Conservation (phyloP, 495 filamentous ascomycete species). For the Penicillium coprophilum region DNA sequence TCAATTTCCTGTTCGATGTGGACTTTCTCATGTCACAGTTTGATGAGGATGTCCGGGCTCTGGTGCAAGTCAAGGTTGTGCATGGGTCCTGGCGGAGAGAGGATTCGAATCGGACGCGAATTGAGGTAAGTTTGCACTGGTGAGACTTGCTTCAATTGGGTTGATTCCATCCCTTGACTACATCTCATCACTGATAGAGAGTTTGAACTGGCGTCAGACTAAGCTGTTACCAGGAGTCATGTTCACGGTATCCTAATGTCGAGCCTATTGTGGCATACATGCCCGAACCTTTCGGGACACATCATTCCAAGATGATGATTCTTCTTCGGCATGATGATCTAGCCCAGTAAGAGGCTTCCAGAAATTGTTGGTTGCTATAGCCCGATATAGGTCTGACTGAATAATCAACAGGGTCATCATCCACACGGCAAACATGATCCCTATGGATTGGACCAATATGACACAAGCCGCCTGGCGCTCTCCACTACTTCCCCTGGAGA, state of each 20-base stretch:
- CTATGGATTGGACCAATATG: conserved; percentile 84
- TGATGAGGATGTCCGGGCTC: conserved; percentile 63
- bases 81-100: conserved; percentile 88
- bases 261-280: conserved; percentile 73
- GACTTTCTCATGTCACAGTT: conserved; percentile 71
- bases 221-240: conserved; percentile 49
- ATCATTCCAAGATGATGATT: conserved; percentile 86
- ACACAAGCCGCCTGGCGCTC: conserved; percentile 82
- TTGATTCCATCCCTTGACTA: background rate
- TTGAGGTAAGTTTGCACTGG: conserved; percentile 55
- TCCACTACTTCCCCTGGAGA: conserved; percentile 61
- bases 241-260: conserved; percentile 64
- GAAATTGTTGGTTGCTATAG: background rate
- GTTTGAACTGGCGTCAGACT: conserved; percentile 6
- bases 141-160: background rate
- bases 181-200: background rate
- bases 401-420: conserved; percentile 59
- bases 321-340: conserved; percentile 72
- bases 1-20: conserved; percentile 84
- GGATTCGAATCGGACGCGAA: conserved; percentile 54
- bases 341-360: conserved; percentile 54
- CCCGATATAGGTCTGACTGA: background rate
- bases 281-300: conserved; percentile 85
- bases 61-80: conserved; percentile 71
- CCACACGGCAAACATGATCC: conserved; percentile 88